A percentile compares a stretch with the other conserved stretches of the same genome.
Conservation (phyloP, 2,329 filamentous ascomycete genomes). For the Botryosphaeria agaves region DNA sequence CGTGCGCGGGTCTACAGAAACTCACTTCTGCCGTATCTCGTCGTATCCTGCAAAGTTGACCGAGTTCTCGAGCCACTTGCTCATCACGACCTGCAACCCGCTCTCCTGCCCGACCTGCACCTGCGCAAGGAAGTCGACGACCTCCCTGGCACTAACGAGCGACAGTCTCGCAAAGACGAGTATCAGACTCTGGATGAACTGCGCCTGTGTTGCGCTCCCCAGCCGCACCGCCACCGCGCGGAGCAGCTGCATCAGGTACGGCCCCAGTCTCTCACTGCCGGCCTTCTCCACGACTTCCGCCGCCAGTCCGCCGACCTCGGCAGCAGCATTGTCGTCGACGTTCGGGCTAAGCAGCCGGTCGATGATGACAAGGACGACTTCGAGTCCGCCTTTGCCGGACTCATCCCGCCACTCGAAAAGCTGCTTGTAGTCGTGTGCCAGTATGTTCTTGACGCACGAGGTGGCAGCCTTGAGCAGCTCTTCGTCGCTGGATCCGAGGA, state of each 20-base stretch:
- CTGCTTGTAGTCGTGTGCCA: slow-evolving; percentile 78
- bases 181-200: slow-evolving; percentile 90
- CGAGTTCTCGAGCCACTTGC: slow-evolving; percentile 95
- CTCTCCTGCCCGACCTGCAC: slow-evolving; percentile 64
- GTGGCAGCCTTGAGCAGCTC: slow-evolving; percentile 78
- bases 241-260: slow-evolving; percentile 75
- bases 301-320: slow-evolving; percentile 89
- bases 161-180: slow-evolving; percentile 87
- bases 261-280: slow-evolving; percentile 76
- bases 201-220: slow-evolving; percentile 63
- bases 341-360: slow-evolving; percentile 70
- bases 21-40: slow-evolving; percentile 88
- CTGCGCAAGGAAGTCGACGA: slow-evolving; percentile 78
- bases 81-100: slow-evolving; percentile 75
- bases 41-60: slow-evolving; percentile 97
- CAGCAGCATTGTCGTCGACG: slow-evolving; percentile 84
- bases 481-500: slow-evolving; percentile 72
- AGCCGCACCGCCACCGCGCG: slow-evolving; percentile 76
- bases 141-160: slow-evolving; percentile 68
- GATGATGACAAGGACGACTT: slow-evolving; percentile 80
- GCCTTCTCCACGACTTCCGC: slow-evolving; percentile 93
- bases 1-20: slow-evolving; percentile 5
- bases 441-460: slow-evolving; percentile 72
- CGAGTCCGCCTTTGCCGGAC: slow-evolving; percentile 63
- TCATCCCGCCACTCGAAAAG: slow-evolving; percentile 76